These are phyloP conservation scores for Trichoderma atrobrunneum DNA, from an alignment of 2,329 filamentous ascomycete genomes.

Conservation along the genomic window DNA sequence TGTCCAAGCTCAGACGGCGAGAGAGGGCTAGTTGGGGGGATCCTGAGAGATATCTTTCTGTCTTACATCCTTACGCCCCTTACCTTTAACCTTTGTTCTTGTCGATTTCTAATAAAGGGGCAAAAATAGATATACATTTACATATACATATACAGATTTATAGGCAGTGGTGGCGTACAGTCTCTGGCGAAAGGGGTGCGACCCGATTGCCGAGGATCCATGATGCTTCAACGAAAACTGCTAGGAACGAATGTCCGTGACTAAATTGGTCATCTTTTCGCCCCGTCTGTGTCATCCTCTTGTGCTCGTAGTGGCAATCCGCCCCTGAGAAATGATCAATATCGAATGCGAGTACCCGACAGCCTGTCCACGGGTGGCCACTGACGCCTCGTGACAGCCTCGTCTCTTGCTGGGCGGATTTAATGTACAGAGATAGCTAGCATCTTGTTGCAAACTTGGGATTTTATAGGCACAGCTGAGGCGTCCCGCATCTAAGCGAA, in stretches of 20 bases:
- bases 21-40: background rate
- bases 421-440: background rate
- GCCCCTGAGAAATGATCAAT: background rate
- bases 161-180: background rate
- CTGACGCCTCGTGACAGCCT: background rate
- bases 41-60: background rate
- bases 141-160: background rate
- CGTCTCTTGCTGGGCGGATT: background rate
- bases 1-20: constrained; percentile 23
- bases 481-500: constrained; percentile 14
- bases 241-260: background rate
- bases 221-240: constrained; percentile 3
- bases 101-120: background rate
- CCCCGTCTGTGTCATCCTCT: background rate
- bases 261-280: background rate
- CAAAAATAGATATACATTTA: background rate
- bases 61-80: background rate
- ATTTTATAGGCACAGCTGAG: background rate
- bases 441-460: background rate
- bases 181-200: background rate
- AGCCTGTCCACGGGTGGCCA: background rate
- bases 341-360: background rate
- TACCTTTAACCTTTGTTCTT: background rate
- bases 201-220: constrained; percentile 9
- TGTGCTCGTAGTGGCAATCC: background rate